A percentile compares a stretch with the other conserved stretches of the same genome.
These are phyloP conservation scores for Brachypodium distachyon DNA, from an alignment of 202 grass and related monocot species.

Conservation along the genomic window DNA sequence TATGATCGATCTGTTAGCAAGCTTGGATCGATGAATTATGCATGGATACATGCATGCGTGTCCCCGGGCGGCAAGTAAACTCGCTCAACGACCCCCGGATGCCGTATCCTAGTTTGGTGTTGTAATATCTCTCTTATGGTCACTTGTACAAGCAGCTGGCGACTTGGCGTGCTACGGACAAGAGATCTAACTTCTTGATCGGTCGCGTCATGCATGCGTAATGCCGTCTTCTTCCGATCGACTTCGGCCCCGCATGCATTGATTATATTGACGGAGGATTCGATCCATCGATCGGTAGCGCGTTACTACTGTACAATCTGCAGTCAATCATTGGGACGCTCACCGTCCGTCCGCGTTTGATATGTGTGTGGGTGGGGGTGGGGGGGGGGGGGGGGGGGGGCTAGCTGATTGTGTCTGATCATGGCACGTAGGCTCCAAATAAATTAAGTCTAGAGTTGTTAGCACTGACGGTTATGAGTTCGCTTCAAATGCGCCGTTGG, in stretches of 20 bases:
- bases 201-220: not conserved
- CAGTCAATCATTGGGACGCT: conserved; percentile 27
- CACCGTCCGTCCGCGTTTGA: conserved; percentile 42
- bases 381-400: no score
- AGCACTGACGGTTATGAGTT: not conserved
- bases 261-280: not conserved
- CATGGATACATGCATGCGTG: not conserved
- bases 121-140: not conserved
- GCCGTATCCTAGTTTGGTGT: not conserved
- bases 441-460: not conserved
- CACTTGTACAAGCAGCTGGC: not conserved
- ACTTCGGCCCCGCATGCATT: not conserved
- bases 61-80: not conserved
- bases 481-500: not conserved
- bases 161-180: not conserved
- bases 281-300: no score
- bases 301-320: not conserved
- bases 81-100: not conserved
- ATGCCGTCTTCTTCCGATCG: not conserved
- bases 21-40: not conserved
- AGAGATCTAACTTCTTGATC: not conserved
- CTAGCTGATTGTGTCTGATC: not conserved
- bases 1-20: not conserved
- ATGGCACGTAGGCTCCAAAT: not conserved
- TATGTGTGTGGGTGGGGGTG: not conserved